phyloP scores from a whole-genome alignment of 257 asterid genomes.

The Sherardia arvensis region DNA sequence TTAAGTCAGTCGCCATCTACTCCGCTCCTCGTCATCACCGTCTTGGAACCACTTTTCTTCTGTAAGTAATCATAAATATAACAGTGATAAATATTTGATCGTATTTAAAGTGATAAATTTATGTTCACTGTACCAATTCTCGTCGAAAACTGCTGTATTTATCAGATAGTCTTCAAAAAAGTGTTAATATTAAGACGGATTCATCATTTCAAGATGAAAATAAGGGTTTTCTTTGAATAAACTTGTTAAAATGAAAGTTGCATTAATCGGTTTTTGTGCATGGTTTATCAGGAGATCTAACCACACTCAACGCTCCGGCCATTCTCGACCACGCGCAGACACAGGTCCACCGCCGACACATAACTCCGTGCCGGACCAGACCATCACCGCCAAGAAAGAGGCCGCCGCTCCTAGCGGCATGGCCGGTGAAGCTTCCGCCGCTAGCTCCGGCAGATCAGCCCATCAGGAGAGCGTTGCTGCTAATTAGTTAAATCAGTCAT shows the following conservation, averaged over 20 bases:
- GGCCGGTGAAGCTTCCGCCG: not conserved
- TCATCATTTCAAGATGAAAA: too few species aligned
- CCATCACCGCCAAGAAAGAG: not conserved
- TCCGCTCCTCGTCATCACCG: not conserved
- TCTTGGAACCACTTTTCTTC: not conserved
- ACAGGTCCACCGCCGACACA: not conserved
- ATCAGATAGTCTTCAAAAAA: too few species aligned
- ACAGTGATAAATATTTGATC: too few species aligned
- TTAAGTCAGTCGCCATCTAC: not conserved
- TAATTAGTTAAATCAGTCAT: not conserved
- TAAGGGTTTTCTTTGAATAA: too few species aligned
- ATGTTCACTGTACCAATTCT: too few species aligned
- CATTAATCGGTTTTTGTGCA: too few species aligned
- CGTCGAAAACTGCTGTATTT: too few species aligned
- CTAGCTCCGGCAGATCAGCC: not conserved
- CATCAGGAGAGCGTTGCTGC: not conserved
- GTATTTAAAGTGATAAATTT: too few species aligned
- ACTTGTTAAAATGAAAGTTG: not conserved
- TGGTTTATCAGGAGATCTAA: not conserved
- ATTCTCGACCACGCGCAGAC: not conserved
- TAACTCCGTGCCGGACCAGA: not conserved
- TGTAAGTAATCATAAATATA: too few species aligned
- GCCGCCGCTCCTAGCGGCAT: not conserved
- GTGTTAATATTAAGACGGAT: too few species aligned
- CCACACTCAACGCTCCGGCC: not conserved